Evolutionary conservation across 192 early-diverging fungal species (phyloP).

Genomic region (Backusella australiensis): DNA sequence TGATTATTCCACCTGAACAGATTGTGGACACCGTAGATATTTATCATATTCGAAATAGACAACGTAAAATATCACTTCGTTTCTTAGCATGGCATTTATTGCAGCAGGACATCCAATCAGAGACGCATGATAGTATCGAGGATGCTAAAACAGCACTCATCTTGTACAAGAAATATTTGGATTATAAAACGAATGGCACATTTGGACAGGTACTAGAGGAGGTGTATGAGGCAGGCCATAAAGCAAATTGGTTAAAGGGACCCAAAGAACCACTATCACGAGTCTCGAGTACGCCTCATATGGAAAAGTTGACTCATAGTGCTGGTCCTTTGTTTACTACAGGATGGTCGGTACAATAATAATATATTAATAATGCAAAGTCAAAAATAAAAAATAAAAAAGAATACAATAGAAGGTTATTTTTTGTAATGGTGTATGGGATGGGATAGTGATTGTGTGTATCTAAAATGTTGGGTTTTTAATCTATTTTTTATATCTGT

Average conservation of each 20-base stretch:
- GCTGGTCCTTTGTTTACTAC: constrained; percentile 4
- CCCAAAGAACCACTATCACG: constrained; percentile 24
- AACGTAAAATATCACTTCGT: constrained; percentile 82
- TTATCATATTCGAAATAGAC: constrained; percentile 78
- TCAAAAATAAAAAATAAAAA: not conserved
- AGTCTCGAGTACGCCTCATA: not conserved
- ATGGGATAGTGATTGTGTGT: no score
- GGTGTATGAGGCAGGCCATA: constrained; percentile 77
- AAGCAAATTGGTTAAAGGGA: constrained; percentile 48
- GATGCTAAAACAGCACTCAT: constrained; percentile 85
- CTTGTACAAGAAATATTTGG: constrained; percentile 81
- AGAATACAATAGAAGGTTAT: not conserved
- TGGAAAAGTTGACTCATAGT: not conserved
- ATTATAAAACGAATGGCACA: constrained; percentile 57
- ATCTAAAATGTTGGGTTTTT: no score
- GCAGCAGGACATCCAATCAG: constrained; percentile 80
- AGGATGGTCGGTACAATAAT: constrained; percentile 10
- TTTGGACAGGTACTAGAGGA: constrained; percentile 78
- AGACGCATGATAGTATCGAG: constrained; percentile 91
- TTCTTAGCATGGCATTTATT: constrained; percentile 92
- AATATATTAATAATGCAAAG: not conserved
- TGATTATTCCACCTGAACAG: constrained; percentile 79
- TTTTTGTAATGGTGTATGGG: no score
- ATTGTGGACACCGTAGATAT: constrained; percentile 95
- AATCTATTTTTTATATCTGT: no score